Evolutionary conservation across 2,329 filamentous ascomycete genomes (phyloP).

Genomic region (Ceratocystis ficicola): DNA sequence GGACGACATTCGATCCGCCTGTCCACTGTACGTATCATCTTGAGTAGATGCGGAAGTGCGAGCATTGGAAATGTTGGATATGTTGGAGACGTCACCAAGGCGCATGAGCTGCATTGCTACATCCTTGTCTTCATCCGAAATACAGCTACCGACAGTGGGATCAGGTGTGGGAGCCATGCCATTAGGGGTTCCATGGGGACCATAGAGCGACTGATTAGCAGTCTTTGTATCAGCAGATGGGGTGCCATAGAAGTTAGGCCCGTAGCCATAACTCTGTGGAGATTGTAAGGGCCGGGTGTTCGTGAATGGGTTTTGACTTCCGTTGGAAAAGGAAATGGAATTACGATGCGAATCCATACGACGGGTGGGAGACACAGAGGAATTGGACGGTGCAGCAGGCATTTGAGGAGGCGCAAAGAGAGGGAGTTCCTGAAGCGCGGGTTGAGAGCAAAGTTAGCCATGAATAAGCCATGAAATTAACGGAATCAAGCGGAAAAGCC

Average conservation of each 20-base stretch:
- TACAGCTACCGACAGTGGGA: slow-evolving; percentile 91
- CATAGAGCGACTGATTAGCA: slow-evolving; percentile 39
- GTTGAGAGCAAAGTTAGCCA: slow-evolving; percentile 26
- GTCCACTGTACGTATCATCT: slow-evolving; percentile 86
- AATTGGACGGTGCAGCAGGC: slow-evolving; percentile 86
- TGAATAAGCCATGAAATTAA: slow-evolving; percentile 21
- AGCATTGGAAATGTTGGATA: slow-evolving; percentile 84
- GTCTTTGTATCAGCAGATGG: slow-evolving; percentile 46
- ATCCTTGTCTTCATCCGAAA: slow-evolving; percentile 88
- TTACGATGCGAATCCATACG: slow-evolving; percentile 61
- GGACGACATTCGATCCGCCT: slow-evolving; percentile 72
- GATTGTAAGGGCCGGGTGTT: slow-evolving; percentile 70
- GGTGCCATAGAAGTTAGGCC: slow-evolving; percentile 32
- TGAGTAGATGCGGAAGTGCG: slow-evolving; percentile 86
- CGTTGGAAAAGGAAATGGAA: slow-evolving; percentile 61
- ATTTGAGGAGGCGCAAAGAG: slow-evolving; percentile 91
- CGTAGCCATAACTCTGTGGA: slow-evolving; percentile 59
- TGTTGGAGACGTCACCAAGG: slow-evolving; percentile 56
- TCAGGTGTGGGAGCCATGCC: slow-evolving; percentile 80
- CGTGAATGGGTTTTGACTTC: slow-evolving; percentile 66
- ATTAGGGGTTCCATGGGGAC: slow-evolving; percentile 21
- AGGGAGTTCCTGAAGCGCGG: slow-evolving; percentile 63
- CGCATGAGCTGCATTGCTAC: slow-evolving; percentile 95
- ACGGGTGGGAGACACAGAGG: slow-evolving; percentile 87
- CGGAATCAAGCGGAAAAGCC: neutral